Conservation (phyloP, 768 basidiomycete species). For the Lactarius hengduanensis region DNA sequence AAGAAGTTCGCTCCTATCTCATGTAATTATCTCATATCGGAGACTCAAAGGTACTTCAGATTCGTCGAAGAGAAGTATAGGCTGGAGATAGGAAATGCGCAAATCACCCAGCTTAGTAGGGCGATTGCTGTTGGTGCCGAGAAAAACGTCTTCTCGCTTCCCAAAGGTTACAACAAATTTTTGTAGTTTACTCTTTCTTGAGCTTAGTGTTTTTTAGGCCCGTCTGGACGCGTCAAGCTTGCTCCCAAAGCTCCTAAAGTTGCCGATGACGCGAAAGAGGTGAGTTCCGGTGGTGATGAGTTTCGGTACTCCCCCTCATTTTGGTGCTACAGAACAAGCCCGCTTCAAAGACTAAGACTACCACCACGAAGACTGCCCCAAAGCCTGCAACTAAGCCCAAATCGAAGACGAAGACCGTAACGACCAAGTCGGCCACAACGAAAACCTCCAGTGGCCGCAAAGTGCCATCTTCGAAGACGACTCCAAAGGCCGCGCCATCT, state of each 20-base stretch:
- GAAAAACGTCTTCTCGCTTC: conserved; percentile 79
- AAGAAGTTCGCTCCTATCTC: conserved; percentile 68
- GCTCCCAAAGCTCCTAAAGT: conserved; percentile 56
- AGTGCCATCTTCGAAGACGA: conserved; percentile 21
- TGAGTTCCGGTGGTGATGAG: conserved; percentile 37
- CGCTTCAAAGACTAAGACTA: conserved; percentile 38
- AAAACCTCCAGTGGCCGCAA: conserved; percentile 36
- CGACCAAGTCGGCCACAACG: conserved; percentile 32
- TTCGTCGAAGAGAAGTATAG: conserved; percentile 83
- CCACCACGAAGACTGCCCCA: conserved; percentile 34
- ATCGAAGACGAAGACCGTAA: conserved; percentile 36
- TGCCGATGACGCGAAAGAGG: conserved; percentile 58
- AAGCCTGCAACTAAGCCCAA: conserved; percentile 34
- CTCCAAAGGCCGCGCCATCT: conserved; percentile 23
- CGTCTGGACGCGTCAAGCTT: conserved; percentile 61
- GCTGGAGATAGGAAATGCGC: conserved; percentile 74
- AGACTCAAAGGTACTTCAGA: conserved; percentile 41
- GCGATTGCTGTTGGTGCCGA: conserved; percentile 82
- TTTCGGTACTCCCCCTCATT: conserved; percentile 16
- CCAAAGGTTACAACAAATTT: conserved; percentile 62
- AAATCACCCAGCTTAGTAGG: conserved; percentile 72
- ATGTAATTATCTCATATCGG: conserved; percentile 13
- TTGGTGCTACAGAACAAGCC: conserved; percentile 39
- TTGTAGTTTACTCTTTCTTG: conserved; percentile 5
- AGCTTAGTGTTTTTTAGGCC: conserved; percentile 35